Evolutionary conservation across 305 asterid genomes (phyloP).

Genomic region (Solanum hybrid): DNA sequence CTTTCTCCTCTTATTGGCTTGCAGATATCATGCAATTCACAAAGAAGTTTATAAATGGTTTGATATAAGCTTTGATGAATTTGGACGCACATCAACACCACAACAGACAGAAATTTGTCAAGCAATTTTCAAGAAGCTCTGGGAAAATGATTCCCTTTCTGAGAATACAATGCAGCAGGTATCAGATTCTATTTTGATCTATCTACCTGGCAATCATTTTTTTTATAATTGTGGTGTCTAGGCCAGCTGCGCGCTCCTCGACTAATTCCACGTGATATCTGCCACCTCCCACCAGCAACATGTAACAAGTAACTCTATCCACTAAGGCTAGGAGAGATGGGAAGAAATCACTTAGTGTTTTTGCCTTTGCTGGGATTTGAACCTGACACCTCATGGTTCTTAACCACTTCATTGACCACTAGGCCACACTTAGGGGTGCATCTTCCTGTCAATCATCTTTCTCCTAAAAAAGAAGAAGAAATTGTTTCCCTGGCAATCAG

Average conservation of each 20-base stretch:
- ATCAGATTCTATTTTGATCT: neutral
- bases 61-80: conserved; percentile 76
- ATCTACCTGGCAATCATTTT: neutral
- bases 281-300: neutral
- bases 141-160: conserved; percentile 69
- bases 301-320: neutral
- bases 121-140: conserved; percentile 63
- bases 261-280: neutral
- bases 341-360: neutral
- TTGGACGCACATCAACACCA: conserved; percentile 91
- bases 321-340: neutral
- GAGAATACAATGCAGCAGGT: conserved; percentile 93
- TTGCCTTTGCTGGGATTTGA: neutral
- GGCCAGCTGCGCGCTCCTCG: neutral
- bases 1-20: neutral
- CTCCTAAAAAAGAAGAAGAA: neutral
- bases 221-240: neutral
- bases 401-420: neutral
- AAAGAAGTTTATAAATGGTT: conserved; percentile 83
- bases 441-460: neutral
- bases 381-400: neutral
- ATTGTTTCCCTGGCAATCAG: neutral
- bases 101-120: conserved; percentile 93
- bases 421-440: neutral
- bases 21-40: conserved; percentile 78